Evolutionary conservation across 352 stramenopile species (phyloP).

Genomic region (Blastocystis hominis): DNA sequence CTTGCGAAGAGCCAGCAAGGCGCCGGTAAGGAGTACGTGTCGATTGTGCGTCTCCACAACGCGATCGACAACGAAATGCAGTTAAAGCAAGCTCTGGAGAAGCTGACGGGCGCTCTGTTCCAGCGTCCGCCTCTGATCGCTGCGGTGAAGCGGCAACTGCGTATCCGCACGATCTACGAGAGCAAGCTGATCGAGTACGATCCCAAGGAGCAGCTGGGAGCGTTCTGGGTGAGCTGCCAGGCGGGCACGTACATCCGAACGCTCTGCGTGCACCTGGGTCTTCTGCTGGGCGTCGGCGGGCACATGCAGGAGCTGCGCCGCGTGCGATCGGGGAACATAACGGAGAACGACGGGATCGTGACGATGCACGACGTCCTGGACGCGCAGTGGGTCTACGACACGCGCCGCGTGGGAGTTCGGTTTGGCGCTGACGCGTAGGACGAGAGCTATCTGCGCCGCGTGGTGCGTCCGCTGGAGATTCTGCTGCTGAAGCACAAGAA

Average conservation of each 20-base stretch:
- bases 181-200: slow-evolving; percentile 98
- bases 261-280: slow-evolving; percentile 94
- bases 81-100: slow-evolving; percentile 89
- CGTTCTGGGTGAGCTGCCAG: slow-evolving; percentile 79
- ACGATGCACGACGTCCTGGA: slow-evolving; percentile 99
- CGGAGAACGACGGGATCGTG: slow-evolving; percentile 88
- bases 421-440: slow-evolving; percentile 65
- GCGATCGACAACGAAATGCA: slow-evolving; percentile 80
- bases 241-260: slow-evolving; percentile 99
- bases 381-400: slow-evolving; percentile 95
- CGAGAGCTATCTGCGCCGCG: slow-evolving; percentile 92
- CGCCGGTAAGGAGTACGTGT: slow-evolving; percentile 98
- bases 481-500: slow-evolving; percentile 97
- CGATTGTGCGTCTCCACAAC: slow-evolving; percentile 89
- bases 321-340: slow-evolving; percentile 86
- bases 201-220: slow-evolving; percentile 85
- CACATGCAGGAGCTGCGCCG: slow-evolving; percentile 99
- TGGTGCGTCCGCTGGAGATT: slow-evolving; percentile 92
- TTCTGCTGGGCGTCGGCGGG: slow-evolving; percentile 88
- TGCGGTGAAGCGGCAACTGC: slow-evolving; percentile 96
- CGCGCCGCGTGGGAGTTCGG: slow-evolving; percentile 60
- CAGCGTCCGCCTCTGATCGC: slow-evolving; percentile 97
- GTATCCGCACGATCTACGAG: slow-evolving; percentile 98
- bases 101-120: slow-evolving; percentile 96
- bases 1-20: slow-evolving; percentile 83